Evolutionary conservation across 371 early-diverging fungal species (phyloP), one percentile per base, ranked within the genome.

Genomic region (Mucor velutinosus): DNA sequence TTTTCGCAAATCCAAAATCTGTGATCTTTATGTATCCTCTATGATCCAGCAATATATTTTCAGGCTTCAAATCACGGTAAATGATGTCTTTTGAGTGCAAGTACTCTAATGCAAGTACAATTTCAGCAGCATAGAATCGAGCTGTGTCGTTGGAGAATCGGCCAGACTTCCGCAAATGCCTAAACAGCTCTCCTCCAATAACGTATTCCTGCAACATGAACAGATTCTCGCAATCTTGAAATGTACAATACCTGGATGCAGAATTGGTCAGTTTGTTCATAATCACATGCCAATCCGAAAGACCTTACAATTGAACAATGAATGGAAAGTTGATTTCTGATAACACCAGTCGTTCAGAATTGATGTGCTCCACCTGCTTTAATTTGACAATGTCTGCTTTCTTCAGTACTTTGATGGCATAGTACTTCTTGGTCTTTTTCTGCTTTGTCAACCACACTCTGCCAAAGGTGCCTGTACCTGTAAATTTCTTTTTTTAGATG

Each of bases 1-100:
- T 81, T 74, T 98, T 99, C 32, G 99, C 97, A 88, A 99, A 99
- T 3, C 99, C 99, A 87, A 99, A 99, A 82, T 99, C 99, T 3
- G 99, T 95, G 57, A 99, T 94, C 80, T 98, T 97, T 66, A 99
- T 90, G 76, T 99, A 96, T 3, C 99, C 99, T 56, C 84, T 72
- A 11, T 87, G 79, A 70, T 96, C 97, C 58, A 99, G 79, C 41
- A 99, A 80, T 47, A 96, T 77, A 74, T 97, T 97, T 70, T 98
- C 97, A 17, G 99, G 99, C 75, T 97, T 96, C 49, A 98, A 76
- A 79, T 98, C 98, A 32, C 99, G 89, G 83, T 98, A 99, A 65
- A 98, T 93, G 57, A 97, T 94, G 72, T 96, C 92, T 67, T 92
- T 85, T 49, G 84, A 82, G 84, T 99, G 99, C 41, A 99, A 81